phyloP scores from a whole-genome alignment of 805 yeast species.

The Candida alai region DNA sequence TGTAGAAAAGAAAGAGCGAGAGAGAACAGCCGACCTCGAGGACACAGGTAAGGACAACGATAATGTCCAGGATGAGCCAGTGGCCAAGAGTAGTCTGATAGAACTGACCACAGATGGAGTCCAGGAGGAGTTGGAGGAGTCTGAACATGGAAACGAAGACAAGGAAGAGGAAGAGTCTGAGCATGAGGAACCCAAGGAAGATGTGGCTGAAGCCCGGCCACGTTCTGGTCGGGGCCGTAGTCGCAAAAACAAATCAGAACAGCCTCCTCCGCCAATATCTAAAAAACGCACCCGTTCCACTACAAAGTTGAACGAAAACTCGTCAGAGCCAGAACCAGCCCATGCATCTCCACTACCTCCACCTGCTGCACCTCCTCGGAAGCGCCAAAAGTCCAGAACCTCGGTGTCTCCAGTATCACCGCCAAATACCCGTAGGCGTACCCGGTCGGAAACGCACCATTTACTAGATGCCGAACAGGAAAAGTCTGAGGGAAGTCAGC shows the following conservation, averaged over 20 bases:
- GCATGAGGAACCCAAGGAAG: conserved; percentile 5
- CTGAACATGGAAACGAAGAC: conserved; percentile 3
- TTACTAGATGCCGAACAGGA: too few relatives aligned
- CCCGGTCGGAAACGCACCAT: too few relatives aligned
- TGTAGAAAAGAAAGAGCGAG: conserved; percentile 9
- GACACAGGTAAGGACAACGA: conserved; percentile 9
- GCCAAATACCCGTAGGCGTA: too few relatives aligned
- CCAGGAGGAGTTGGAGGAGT: conserved; percentile 5
- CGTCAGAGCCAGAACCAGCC: conserved; percentile 5
- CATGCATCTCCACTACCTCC: neutral
- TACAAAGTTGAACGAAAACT: conserved; percentile 7
- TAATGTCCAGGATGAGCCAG: conserved; percentile 10
- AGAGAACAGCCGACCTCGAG: conserved; percentile 7
- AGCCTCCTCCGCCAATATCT: neutral
- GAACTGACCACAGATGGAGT: too few relatives aligned
- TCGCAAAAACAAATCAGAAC: conserved; percentile 3
- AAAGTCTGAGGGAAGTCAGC: too few relatives aligned
- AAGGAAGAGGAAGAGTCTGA: conserved; percentile 20
- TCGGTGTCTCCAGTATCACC: too few relatives aligned
- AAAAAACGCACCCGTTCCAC: conserved; percentile 11
- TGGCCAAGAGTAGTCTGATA: conserved; percentile 11
- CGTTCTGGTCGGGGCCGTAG: too few relatives aligned
- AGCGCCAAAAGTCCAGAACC: conserved; percentile 9
- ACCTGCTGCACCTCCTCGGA: conserved; percentile 1
- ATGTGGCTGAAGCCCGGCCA: conserved; percentile 5